Percentiles rank a stretch among this genome's conserved stretches.
phyloP scores from a whole-genome alignment of 106 monocot genomes.

The Dendrobium catenatum region DNA sequence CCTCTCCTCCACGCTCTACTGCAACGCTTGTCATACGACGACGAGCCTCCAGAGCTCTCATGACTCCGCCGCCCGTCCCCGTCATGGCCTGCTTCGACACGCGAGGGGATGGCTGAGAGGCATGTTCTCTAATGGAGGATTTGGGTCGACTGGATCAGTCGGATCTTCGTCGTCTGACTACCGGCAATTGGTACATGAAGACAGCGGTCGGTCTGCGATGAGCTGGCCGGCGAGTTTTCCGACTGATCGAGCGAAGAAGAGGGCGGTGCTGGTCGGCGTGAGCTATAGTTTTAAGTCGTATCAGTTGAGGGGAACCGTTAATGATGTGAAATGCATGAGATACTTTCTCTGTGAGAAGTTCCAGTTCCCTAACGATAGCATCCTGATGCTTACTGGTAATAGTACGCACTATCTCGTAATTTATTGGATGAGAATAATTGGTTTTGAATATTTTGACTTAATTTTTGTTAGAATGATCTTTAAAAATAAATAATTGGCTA shows the following conservation, averaged over 20 bases:
- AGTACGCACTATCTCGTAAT: no score
- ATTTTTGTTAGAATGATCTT: background rate
- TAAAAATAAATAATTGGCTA: no score
- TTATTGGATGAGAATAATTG: no score
- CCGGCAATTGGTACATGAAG: background rate
- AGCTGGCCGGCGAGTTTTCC: constrained; percentile 25
- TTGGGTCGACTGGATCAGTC: background rate
- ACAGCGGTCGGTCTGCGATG: background rate
- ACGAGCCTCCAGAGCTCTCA: background rate
- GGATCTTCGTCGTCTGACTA: background rate
- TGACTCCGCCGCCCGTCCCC: background rate
- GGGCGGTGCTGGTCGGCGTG: constrained; percentile 47
- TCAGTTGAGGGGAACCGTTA: constrained; percentile 78
- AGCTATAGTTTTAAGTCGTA: constrained; percentile 31
- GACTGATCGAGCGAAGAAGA: constrained; percentile 22
- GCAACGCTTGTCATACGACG: constrained; percentile 24
- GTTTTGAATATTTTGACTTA: no score
- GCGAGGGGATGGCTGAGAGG: constrained; percentile 34
- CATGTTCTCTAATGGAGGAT: background rate
- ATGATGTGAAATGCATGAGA: constrained; percentile 69
- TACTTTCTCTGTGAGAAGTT: constrained; percentile 37
- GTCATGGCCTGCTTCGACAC: background rate
- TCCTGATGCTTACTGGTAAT: constrained; percentile 69
- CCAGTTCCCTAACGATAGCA: constrained; percentile 41
- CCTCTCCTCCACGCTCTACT: constrained; percentile 16